Base-by-base conservation (phyloP, 768 basidiomycete species). In the Tulasnella sp. region DNA sequence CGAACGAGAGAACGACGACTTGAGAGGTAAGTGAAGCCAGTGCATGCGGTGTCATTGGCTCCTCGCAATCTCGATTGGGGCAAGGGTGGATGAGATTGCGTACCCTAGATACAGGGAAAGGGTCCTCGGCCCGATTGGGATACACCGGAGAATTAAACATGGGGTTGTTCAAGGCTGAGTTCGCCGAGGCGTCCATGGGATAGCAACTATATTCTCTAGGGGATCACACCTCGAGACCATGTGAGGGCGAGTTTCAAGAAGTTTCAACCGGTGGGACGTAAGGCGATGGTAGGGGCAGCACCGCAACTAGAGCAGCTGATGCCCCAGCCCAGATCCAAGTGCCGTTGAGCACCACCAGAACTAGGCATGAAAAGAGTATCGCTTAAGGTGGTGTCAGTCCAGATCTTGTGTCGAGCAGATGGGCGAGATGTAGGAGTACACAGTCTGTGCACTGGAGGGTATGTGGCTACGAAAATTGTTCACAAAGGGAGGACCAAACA, bases 31-130 rank as follows among this genome's bases (percentile, higher is more conserved):
- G 55, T 57, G 55, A 57, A 57, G 55, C 23, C 55, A 23, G 23
- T 6, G 20, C 55, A 23, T 57, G 55, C 42, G 42, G 55, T 57
- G 55, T 57, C 55, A 57, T n/a, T 23, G 55, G 23, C 61, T 67
- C 61, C 61, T 67, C n/a, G 61, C 61, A 67, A 67, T 67, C 61
- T 67, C 23, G 61, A 67, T 67, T 67, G 61, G 61, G 61, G 48
- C 23, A 23, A 51, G 48, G 48, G 48, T 51, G 48, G 48, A 23
- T 51, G 48, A 23, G 48, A 20, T 51, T 51, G 23, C 3, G 48
- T 23, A 51, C 61, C 61, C 61, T 32, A 26, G 61, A 67, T 67
- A 67, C 61, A 67, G 61, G 61, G 61, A 26, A 57, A 67, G 61
- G 61, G 61, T 67, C 26, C 32, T 1, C 9, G 5, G 32, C 61